Evolutionary conservation across 73 alveolate genomes (phyloP).

Genomic region (Paramecium sonneborni): DNA sequence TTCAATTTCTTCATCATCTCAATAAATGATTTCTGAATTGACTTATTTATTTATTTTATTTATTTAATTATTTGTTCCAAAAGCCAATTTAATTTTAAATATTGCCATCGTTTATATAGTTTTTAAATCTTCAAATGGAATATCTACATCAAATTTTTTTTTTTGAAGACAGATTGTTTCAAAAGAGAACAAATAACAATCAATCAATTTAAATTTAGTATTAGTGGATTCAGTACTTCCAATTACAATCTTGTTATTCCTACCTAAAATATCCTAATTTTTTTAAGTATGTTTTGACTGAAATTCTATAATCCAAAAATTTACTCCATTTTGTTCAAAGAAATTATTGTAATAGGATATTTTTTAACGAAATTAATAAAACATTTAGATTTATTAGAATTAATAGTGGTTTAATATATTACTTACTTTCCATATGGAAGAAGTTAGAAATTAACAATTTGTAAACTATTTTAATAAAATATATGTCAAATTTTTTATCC

Average conservation of each 20-base stretch:
- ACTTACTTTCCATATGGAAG: conserved; percentile 25
- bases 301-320: background rate
- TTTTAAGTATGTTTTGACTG: conserved; percentile 19
- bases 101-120: background rate
- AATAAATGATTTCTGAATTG: background rate
- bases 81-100: background rate
- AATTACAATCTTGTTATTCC: conserved; percentile 1
- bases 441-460: too few species aligned
- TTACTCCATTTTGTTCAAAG: background rate
- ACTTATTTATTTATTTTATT: background rate
- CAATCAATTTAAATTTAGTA: background rate
- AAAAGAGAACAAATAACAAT: background rate
- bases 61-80: background rate
- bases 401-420: background rate
- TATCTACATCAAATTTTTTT: background rate
- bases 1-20: background rate
- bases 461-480: too few species aligned
- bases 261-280: conserved; percentile 2
- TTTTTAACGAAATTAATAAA: background rate
- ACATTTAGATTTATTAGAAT: background rate
- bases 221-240: background rate
- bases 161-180: background rate
- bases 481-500: too few species aligned
- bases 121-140: conserved; percentile 52
- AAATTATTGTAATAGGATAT: background rate